These are phyloP conservation scores for Tylopilus intermedius DNA, from an alignment of 768 basidiomycete genomes.

Conservation along the genomic window DNA sequence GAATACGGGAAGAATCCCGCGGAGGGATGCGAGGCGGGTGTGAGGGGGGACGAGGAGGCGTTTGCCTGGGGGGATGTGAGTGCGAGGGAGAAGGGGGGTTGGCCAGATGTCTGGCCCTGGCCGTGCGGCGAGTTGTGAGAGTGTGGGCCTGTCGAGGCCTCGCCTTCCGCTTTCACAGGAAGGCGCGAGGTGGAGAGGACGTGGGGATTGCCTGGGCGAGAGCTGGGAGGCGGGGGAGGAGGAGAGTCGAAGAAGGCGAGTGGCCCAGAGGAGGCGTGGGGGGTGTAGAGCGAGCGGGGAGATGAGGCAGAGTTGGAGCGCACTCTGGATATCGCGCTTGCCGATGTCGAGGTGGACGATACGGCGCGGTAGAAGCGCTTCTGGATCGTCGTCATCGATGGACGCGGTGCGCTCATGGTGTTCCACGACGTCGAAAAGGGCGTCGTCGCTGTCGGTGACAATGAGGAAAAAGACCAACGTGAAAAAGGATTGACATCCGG, in stretches of 20 bases:
- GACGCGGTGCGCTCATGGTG: slow-evolving; percentile 34
- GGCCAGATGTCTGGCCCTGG: slow-evolving; percentile 31
- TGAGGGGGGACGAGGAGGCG: slow-evolving; percentile 27
- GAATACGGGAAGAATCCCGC: slow-evolving; percentile 35
- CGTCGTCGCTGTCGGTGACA: slow-evolving; percentile 14
- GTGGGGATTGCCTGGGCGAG: slow-evolving; percentile 38
- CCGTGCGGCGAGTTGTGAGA: slow-evolving; percentile 34
- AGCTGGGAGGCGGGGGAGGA: slow-evolving; percentile 36
- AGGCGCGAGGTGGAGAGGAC: slow-evolving; percentile 37
- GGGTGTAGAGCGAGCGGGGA: slow-evolving; percentile 41
- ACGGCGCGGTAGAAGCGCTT: slow-evolving; percentile 46
- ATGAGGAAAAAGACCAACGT: background rate
- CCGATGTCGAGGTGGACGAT: slow-evolving; percentile 24
- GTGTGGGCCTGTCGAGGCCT: slow-evolving; percentile 31
- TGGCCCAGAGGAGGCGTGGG: slow-evolving; percentile 26
- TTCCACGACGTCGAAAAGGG: background rate
- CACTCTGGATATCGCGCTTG: slow-evolving; percentile 33
- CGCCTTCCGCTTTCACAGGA: slow-evolving; percentile 43
- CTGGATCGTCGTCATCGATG: slow-evolving; percentile 46
- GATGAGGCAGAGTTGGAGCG: slow-evolving; percentile 42
- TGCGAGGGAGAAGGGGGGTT: slow-evolving; percentile 38
- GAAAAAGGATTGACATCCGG: slow-evolving; percentile 9
- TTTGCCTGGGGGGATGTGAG: slow-evolving; percentile 38
- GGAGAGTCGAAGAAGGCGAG: slow-evolving; percentile 40
- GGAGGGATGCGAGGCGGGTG: slow-evolving; percentile 29